These are phyloP conservation scores for Amaranthus hypochondriacus DNA, from an alignment of 148 eudicot species.

Conservation along the genomic window DNA sequence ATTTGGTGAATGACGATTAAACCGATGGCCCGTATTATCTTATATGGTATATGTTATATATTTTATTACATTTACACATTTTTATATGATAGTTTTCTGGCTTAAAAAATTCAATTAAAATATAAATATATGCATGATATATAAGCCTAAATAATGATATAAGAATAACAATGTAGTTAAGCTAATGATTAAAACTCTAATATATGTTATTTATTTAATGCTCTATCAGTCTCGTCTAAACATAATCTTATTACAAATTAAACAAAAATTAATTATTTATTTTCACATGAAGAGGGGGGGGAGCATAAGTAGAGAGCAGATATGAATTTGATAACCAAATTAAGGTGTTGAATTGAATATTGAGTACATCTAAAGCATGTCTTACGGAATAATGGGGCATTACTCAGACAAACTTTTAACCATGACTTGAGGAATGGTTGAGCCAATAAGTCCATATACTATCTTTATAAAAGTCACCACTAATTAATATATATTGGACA, in stretches of 20 bases:
- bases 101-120: too few species aligned
- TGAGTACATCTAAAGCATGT: neutral
- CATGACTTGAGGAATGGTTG: neutral
- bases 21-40: too few species aligned
- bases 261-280: neutral
- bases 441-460: neutral
- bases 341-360: slow-evolving; percentile 7
- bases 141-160: too few species aligned
- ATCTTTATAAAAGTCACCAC: neutral
- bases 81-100: too few species aligned
- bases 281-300: neutral
- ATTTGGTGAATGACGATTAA: too few species aligned
- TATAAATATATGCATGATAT: too few species aligned
- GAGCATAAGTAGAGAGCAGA: neutral
- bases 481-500: neutral
- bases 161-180: too few species aligned
- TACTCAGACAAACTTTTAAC: neutral
- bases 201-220: too few species aligned
- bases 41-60: too few species aligned
- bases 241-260: neutral
- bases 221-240: neutral
- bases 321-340: neutral
- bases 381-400: slow-evolving; percentile 7
- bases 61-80: too few species aligned
- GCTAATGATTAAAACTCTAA: too few species aligned